Evolutionary conservation across 192 early-diverging fungal species (phyloP).

Genomic region (Backusella mclennaniae): DNA sequence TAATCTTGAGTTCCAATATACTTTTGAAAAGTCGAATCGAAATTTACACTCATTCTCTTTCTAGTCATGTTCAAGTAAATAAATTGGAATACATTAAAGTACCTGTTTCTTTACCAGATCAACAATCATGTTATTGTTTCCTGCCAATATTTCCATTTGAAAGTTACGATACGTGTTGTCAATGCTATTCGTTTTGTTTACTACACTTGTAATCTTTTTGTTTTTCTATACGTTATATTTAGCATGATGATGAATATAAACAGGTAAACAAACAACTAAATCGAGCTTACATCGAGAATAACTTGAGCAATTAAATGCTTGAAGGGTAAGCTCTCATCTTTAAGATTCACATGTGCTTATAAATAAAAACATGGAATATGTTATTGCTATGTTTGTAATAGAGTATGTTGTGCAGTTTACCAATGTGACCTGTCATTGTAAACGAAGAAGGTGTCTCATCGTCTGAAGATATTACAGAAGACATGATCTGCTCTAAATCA

Average conservation of each 20-base stretch:
- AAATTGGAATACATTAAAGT: neutral
- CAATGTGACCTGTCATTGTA: slow-evolving; percentile 91
- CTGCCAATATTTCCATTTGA: slow-evolving; percentile 95
- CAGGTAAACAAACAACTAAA: neutral
- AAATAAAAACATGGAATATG: neutral
- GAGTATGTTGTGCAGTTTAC: slow-evolving; percentile 29
- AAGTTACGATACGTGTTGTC: slow-evolving; percentile 96
- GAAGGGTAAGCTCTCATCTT: slow-evolving; percentile 87
- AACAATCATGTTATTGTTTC: slow-evolving; percentile 82
- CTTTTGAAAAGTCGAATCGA: slow-evolving; percentile 92
- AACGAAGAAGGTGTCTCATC: slow-evolving; percentile 83
- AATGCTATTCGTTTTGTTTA: slow-evolving; percentile 96
- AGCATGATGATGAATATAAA: neutral
- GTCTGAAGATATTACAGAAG: slow-evolving; percentile 16
- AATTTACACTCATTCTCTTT: slow-evolving; percentile 91
- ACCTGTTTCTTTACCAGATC: slow-evolving; percentile 60
- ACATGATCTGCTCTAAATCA: slow-evolving; percentile 10
- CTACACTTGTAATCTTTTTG: slow-evolving; percentile 81
- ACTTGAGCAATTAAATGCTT: slow-evolving; percentile 92
- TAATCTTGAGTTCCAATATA: slow-evolving; percentile 99
- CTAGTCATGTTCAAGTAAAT: slow-evolving; percentile 35
- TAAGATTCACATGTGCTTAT: slow-evolving; percentile 92
- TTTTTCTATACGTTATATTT: slow-evolving; percentile 65
- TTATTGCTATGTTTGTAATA: neutral
- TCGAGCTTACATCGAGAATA: slow-evolving; percentile 76